These are phyloP conservation scores for Moesziomyces sp. DNA, from an alignment of 1,284 basidiomycete species.

Conservation along the genomic window DNA sequence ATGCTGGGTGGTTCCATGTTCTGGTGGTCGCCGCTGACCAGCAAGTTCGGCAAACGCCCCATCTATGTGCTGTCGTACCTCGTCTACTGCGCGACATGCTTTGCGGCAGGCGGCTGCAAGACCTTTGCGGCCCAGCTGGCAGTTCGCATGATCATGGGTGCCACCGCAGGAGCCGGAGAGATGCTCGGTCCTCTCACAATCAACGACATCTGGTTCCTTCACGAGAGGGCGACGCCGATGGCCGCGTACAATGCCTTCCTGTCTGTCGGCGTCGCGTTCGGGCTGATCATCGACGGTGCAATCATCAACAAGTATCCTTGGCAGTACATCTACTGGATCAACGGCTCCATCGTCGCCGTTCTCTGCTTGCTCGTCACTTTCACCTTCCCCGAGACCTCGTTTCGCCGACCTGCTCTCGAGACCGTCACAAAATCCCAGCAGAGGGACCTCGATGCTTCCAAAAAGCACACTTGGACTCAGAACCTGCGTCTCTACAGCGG, in stretches of 20 bases:
- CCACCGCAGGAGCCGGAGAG: constrained; percentile 22
- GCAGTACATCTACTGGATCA: constrained; percentile 27
- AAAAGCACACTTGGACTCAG: constrained; percentile 1
- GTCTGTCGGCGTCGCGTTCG: constrained; percentile 12
- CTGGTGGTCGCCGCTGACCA: constrained; percentile 23
- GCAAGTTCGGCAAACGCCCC: constrained; percentile 28
- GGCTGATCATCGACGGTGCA: constrained; percentile 18
- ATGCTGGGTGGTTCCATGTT: constrained; percentile 21
- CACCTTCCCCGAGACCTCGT: constrained; percentile 29
- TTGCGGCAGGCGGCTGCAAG: constrained; percentile 18
- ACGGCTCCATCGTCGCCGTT: constrained; percentile 8
- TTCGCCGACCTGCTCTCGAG: constrained; percentile 9
- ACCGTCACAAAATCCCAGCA: constrained; percentile 1
- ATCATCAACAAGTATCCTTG: constrained; percentile 8
- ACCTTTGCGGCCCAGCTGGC: constrained; percentile 15
- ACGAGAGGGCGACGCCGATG: constrained; percentile 23
- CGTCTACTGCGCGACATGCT: constrained; percentile 9
- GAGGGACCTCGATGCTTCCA: constrained; percentile 13
- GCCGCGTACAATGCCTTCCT: constrained; percentile 22
- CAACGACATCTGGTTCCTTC: constrained; percentile 31
- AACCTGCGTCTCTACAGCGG: constrained; percentile 8
- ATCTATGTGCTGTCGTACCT: constrained; percentile 22
- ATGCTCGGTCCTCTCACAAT: constrained; percentile 31
- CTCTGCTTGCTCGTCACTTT: constrained; percentile 22
- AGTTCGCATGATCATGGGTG: constrained; percentile 11